Evolutionary conservation across 1,139 yeast genomes (phyloP), one percentile per base, ranked within the genome.

Genomic region (Debaryomyces coudertii): DNA sequence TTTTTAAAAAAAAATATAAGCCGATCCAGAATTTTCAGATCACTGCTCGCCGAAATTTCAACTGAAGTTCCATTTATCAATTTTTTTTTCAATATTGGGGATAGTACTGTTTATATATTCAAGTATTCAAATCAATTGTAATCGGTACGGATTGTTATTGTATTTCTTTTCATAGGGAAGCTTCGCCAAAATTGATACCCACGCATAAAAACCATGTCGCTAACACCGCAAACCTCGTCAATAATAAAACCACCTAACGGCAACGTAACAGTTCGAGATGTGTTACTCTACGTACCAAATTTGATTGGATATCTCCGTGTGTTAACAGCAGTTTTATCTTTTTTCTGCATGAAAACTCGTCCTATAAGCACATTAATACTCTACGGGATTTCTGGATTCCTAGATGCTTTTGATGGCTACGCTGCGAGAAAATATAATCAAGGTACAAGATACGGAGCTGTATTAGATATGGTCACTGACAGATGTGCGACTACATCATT

Each of bases 391-490:
- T 90, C 97, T 14, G 95, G 99, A 56, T 75, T 95, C 49, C 74
- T 95, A 53, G 99, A 95, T 67, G 99, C 99, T 1, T 81, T 92
- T 53, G 99, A 95, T 64, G 99, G 99, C 4, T 85, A 87, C 48
- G 96, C 97, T 44, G 99, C 99, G 7, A 80, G 99, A 51, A 80
- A 80, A 59, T 90, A 76, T 65, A 82, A 87, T 62, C 99, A 95
- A 66, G 88, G 97, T 12, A 89, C 97, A 30, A 80, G 82, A 55
- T 90, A 90, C 58, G 99, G 99, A 29, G 98, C 99, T 11, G 96
- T 95, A 18, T 77, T 95, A 58, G 99, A 95, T 68, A 95, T 95
- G 99, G 98, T 95, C 30, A 93, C 99, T 24, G 99, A 95, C 63
- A 79, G 99, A 62, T 93, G 98, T 64, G 93, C 99, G 22, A 95